A percentile compares a stretch with the other conserved stretches of the same genome.
Conservation (phyloP, 2,329 filamentous ascomycete genomes). For the Hymenoscyphus infarciens region DNA sequence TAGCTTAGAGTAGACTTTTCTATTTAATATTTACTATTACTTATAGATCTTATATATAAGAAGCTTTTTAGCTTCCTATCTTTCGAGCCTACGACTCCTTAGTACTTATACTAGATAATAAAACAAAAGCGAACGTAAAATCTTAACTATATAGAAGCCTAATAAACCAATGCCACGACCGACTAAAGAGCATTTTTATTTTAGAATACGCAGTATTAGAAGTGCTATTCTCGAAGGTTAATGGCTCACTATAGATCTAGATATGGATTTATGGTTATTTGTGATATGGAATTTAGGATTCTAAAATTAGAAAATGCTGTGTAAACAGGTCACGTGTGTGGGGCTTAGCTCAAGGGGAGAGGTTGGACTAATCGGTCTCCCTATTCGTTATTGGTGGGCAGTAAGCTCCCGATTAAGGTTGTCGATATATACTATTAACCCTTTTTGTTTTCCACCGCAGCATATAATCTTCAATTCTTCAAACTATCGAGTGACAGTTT, state of each 20-base stretch:
- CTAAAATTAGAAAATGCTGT: slow-evolving; percentile 9
- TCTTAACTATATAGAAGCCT: background rate
- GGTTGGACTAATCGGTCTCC: background rate
- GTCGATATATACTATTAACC: background rate
- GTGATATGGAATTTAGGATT: background rate
- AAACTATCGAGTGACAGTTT: background rate
- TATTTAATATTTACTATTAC: too few species aligned
- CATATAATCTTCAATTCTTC: background rate
- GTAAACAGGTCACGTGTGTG: slow-evolving; percentile 7
- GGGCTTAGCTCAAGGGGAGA: background rate
- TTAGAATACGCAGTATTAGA: slow-evolving; percentile 4
- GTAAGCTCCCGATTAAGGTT: background rate
- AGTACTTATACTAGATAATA: background rate
- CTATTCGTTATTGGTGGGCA: background rate
- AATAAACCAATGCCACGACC: background rate
- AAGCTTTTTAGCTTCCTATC: too few species aligned
- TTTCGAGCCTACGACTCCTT: too few species aligned
- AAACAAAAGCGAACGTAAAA: background rate
- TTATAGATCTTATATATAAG: too few species aligned
- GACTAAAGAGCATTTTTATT: background rate
- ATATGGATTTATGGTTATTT: background rate
- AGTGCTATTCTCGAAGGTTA: background rate
- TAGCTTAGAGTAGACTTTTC: too few species aligned
- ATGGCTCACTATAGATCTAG: background rate
- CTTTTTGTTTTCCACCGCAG: background rate